Evolutionary conservation across 495 filamentous ascomycete genomes (phyloP).

Genomic region (Penicillium fimorum): DNA sequence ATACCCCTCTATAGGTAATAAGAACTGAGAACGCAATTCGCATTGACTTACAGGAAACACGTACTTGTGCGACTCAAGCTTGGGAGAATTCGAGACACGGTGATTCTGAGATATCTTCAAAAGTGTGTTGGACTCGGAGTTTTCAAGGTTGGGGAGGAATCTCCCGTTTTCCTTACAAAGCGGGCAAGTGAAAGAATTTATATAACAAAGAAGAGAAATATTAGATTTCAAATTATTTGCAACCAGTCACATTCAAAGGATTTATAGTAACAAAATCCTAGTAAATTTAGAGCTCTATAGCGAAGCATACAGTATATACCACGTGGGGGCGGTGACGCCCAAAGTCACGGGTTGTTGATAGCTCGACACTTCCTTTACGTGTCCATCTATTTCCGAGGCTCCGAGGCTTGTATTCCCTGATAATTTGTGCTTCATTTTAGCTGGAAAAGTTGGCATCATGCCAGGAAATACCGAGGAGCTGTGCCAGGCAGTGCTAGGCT

Average conservation of each 20-base stretch:
- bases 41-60: conserved; percentile 35
- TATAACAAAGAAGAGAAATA: conserved; percentile 2
- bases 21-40: neutral
- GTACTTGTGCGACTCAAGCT: conserved; percentile 34
- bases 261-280: neutral
- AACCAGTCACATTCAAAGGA: conserved; percentile 1
- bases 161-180: conserved; percentile 33
- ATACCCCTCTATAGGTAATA: conserved; percentile 6
- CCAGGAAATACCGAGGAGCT: conserved; percentile 40
- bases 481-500: conserved; percentile 68
- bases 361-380: conserved; percentile 10
- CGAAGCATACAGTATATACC: neutral
- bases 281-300: neutral
- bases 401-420: neutral
- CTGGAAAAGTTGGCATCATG: conserved; percentile 22
- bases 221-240: neutral
- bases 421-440: conserved; percentile 1
- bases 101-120: conserved; percentile 19
- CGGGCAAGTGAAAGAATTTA: conserved; percentile 1
- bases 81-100: conserved; percentile 32
- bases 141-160: conserved; percentile 17
- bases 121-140: conserved; percentile 27
- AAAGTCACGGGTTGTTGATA: conserved; percentile 35
- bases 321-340: conserved; percentile 33
- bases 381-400: neutral